A percentile compares a stretch with the other conserved stretches of the same genome.
phyloP scores from a whole-genome alignment of 1,284 basidiomycete species.

The Sporisorium reilianum region DNA sequence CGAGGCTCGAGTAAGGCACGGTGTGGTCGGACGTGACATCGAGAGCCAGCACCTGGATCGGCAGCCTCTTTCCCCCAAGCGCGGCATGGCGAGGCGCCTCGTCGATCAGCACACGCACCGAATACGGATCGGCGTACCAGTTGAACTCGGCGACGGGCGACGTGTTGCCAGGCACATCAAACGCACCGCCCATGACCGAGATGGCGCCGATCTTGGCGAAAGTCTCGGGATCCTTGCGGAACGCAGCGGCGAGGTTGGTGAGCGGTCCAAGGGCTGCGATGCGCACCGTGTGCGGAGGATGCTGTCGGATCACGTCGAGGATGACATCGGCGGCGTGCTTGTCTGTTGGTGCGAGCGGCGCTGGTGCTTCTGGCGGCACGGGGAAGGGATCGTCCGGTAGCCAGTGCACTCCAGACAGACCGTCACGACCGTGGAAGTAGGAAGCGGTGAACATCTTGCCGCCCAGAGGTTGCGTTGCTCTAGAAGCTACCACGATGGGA shows the following conservation, averaged over 20 bases:
- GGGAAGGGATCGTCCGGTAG: constrained; percentile 59
- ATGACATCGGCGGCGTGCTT: constrained; percentile 76
- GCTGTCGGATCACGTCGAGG: constrained; percentile 76
- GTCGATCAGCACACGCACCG: constrained; percentile 72
- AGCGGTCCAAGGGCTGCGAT: constrained; percentile 89
- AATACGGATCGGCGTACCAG: constrained; percentile 91
- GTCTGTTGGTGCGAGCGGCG: constrained; percentile 70
- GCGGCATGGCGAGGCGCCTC: constrained; percentile 38
- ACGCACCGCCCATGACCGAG: constrained; percentile 93
- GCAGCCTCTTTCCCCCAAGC: constrained; percentile 31
- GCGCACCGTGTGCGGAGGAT: constrained; percentile 78
- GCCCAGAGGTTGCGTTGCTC: constrained; percentile 75
- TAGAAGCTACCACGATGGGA: constrained; percentile 46
- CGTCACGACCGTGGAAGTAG: constrained; percentile 75
- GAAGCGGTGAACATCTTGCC: constrained; percentile 83
- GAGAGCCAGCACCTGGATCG: constrained; percentile 60
- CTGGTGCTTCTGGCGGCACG: constrained; percentile 25
- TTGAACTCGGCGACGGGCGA: constrained; percentile 78
- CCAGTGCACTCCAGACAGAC: constrained; percentile 59
- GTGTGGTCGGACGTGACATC: constrained; percentile 62
- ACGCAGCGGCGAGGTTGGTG: constrained; percentile 83
- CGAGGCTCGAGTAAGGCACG: constrained; percentile 58
- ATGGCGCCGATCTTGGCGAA: constrained; percentile 77
- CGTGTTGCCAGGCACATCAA: constrained; percentile 93
- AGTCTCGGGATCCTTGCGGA: constrained; percentile 75